Evolutionary conservation across 306 rosid species (phyloP).

Genomic region (Lotus japonicus): DNA sequence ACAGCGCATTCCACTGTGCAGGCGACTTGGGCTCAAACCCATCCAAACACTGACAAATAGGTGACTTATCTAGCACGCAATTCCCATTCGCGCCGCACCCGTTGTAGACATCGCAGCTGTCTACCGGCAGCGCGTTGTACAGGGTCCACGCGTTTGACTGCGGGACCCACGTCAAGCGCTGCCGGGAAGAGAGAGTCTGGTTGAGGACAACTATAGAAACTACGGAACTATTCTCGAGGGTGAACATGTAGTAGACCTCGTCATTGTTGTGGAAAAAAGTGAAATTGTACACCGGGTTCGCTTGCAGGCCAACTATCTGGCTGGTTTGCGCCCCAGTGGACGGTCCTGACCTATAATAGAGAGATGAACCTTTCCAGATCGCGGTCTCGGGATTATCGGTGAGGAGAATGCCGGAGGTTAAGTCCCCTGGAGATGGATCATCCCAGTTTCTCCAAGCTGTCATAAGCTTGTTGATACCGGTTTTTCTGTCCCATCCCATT

Average conservation of each 20-base stretch:
- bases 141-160: not conserved
- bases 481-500: constrained; percentile 29
- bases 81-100: constrained; percentile 14
- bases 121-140: not conserved
- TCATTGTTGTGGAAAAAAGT: not conserved
- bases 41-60: constrained; percentile 32
- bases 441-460: constrained; percentile 35
- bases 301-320: not conserved
- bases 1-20: constrained; percentile 39
- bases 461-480: constrained; percentile 3
- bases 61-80: not conserved
- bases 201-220: constrained; percentile 8
- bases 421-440: constrained; percentile 37
- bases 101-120: constrained; percentile 17
- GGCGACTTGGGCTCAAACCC: constrained; percentile 44
- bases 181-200: not conserved
- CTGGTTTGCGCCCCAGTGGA: not conserved
- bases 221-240: not conserved
- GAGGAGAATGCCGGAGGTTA: not conserved
- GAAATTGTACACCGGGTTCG: not conserved
- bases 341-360: constrained; percentile 2
- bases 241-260: not conserved
- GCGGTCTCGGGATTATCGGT: not conserved
- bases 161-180: not conserved
- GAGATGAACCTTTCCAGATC: not conserved